Percentiles rank a stretch among this genome's conserved stretches.
Evolutionary conservation across 2,329 filamentous ascomycete genomes (phyloP).

Genomic region (Botrytis tulipae): DNA sequence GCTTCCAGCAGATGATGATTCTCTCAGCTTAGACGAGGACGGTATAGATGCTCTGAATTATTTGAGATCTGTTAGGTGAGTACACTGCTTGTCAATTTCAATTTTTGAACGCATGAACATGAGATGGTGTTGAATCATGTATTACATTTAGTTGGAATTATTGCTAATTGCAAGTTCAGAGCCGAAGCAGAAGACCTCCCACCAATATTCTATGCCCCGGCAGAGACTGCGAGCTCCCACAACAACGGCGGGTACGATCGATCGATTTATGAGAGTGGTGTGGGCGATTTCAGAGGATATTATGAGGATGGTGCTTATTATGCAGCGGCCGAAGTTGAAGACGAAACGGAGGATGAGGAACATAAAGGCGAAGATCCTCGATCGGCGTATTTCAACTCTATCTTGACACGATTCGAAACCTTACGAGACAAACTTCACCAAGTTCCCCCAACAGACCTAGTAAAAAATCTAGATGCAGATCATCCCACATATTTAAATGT

Average conservation of each 20-base stretch:
- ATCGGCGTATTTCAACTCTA: conserved; percentile 63
- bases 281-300: conserved; percentile 59
- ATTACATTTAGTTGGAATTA: conserved; percentile 16
- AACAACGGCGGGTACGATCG: conserved; percentile 23
- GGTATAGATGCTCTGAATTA: conserved; percentile 66
- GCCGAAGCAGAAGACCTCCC: conserved; percentile 74
- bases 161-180: conserved; percentile 53
- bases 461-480: conserved; percentile 52
- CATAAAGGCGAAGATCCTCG: conserved; percentile 46
- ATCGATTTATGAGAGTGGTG: conserved; percentile 50
- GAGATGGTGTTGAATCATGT: conserved; percentile 43
- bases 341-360: conserved; percentile 39
- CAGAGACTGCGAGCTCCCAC: conserved; percentile 40
- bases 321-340: conserved; percentile 45
- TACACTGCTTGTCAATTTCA: conserved; percentile 11
- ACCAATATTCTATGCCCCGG: conserved; percentile 64
- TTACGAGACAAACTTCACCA: conserved; percentile 62
- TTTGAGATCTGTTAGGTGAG: conserved; percentile 68
- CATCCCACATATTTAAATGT: conserved; percentile 49
- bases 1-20: conserved; percentile 59
- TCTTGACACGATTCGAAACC: conserved; percentile 62
- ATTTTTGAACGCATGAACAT: conserved; percentile 10
- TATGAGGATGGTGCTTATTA: conserved; percentile 80
- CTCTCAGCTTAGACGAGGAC: conserved; percentile 62
- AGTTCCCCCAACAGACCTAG: conserved; percentile 51